phyloP scores from a whole-genome alignment of 768 basidiomycete species.

The Mycena indigotica region DNA sequence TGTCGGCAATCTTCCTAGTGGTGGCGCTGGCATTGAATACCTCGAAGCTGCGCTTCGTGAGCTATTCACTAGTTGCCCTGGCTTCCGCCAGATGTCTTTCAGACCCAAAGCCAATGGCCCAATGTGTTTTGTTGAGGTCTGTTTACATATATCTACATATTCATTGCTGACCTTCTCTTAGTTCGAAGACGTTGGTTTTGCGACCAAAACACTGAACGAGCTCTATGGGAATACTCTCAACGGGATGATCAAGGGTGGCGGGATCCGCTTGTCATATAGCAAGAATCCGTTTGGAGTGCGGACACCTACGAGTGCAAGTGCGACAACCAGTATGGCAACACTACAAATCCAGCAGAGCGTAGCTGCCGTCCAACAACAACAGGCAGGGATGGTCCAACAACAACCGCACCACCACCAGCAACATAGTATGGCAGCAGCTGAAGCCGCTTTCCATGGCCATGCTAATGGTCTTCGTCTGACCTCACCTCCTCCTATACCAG shows the following conservation, averaged over 20 bases:
- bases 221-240: conserved; percentile 90
- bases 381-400: not conserved
- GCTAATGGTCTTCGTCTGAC: not conserved
- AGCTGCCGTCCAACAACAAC: not conserved
- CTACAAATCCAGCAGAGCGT: conserved; percentile 46
- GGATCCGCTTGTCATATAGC: conserved; percentile 96
- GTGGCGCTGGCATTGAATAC: conserved; percentile 72
- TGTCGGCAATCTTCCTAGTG: conserved; percentile 82
- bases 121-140: conserved; percentile 97
- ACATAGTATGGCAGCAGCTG: not conserved
- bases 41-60: conserved; percentile 87
- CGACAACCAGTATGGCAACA: conserved; percentile 37
- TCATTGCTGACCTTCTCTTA: conserved; percentile 34
- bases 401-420: not conserved
- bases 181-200: conserved; percentile 89
- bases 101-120: conserved; percentile 96
- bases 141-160: conserved; percentile 8
- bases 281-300: conserved; percentile 97
- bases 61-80: conserved; percentile 76
- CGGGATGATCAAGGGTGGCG: conserved; percentile 90
- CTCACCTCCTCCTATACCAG: not conserved
- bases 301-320: conserved; percentile 65
- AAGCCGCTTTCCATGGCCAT: conserved; percentile 2
- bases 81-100: conserved; percentile 92
- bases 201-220: conserved; percentile 85